A percentile compares a stretch with the other conserved stretches of the same genome.
Evolutionary conservation across 768 basidiomycete genomes (phyloP).

Genomic region (Mycena kentingensis): DNA sequence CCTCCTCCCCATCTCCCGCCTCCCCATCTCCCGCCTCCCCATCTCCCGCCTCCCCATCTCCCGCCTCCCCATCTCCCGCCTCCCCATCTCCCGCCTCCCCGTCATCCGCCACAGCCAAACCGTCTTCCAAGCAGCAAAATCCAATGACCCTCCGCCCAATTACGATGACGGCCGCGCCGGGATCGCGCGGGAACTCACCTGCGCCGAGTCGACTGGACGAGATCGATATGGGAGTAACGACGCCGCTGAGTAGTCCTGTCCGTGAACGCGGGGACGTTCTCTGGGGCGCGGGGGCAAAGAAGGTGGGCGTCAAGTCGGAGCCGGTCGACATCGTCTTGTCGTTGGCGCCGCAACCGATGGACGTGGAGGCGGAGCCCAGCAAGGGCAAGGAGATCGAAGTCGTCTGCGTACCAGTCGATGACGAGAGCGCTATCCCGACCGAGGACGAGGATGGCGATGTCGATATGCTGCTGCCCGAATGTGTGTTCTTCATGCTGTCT

Average conservation of each 20-base stretch:
- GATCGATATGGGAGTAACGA: constrained; percentile 20
- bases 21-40: too few species aligned
- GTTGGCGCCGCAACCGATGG: neutral
- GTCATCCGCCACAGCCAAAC: neutral
- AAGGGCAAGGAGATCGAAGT: neutral
- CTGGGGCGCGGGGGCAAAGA: neutral
- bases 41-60: too few species aligned
- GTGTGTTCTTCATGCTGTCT: neutral
- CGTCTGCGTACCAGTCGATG: neutral
- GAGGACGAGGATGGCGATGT: neutral
- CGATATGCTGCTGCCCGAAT: neutral
- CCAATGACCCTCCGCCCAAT: constrained; percentile 11
- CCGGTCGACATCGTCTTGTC: neutral
- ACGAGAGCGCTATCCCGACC: neutral
- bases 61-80: too few species aligned
- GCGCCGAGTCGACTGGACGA: constrained; percentile 19
- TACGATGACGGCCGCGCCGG: neutral
- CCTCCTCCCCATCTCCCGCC: too few species aligned
- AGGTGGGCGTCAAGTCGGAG: neutral
- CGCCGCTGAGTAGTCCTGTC: neutral
- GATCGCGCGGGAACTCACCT: constrained; percentile 5
- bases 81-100: neutral
- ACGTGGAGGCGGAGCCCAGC: neutral
- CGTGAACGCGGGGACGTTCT: neutral
- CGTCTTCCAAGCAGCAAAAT: neutral